Percentiles rank a stretch among this genome's conserved stretches.
These are phyloP conservation scores for Beverwykella pulmonaria DNA, from an alignment of 495 filamentous ascomycete species.

Conservation along the genomic window DNA sequence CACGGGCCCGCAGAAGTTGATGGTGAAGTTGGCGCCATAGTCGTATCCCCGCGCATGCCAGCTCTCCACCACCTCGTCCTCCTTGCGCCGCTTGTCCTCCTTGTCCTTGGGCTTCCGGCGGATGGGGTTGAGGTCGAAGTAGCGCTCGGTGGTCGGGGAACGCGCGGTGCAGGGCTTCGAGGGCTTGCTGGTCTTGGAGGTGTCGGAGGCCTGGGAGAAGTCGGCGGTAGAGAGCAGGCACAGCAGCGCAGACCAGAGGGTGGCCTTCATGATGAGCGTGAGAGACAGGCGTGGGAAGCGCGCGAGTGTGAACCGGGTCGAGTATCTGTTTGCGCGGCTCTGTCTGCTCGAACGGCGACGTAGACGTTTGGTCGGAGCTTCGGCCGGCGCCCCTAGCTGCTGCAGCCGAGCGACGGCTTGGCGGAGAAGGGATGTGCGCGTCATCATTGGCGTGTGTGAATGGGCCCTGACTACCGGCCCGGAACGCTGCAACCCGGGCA, in stretches of 20 bases:
- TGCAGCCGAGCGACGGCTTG: background rate
- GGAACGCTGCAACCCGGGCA: background rate
- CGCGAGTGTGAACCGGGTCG: background rate
- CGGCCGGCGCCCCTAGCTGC: slow-evolving; percentile 1
- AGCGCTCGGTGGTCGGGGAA: slow-evolving; percentile 71
- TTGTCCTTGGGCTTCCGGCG: slow-evolving; percentile 60
- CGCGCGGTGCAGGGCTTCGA: slow-evolving; percentile 76
- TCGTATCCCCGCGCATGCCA: slow-evolving; percentile 85
- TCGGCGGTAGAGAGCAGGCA: slow-evolving; percentile 42
- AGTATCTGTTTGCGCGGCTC: background rate
- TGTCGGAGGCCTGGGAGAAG: slow-evolving; percentile 43
- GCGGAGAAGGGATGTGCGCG: slow-evolving; percentile 1
- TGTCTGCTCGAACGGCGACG: background rate
- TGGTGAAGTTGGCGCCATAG: slow-evolving; percentile 85
- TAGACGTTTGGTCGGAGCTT: background rate
- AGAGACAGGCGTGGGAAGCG: slow-evolving; percentile 11
- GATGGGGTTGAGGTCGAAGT: slow-evolving; percentile 86
- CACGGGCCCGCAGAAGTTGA: slow-evolving; percentile 91
- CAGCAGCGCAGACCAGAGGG: slow-evolving; percentile 35
- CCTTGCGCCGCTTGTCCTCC: slow-evolving; percentile 60
- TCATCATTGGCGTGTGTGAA: slow-evolving; percentile 12
- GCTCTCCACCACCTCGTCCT: slow-evolving; percentile 65
- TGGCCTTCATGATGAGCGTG: slow-evolving; percentile 17
- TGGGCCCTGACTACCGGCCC: too few species aligned
- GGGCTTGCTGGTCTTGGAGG: slow-evolving; percentile 42